phyloP scores from a whole-genome alignment of 2,329 filamentous ascomycete species.

The Thelonectria rubi region DNA sequence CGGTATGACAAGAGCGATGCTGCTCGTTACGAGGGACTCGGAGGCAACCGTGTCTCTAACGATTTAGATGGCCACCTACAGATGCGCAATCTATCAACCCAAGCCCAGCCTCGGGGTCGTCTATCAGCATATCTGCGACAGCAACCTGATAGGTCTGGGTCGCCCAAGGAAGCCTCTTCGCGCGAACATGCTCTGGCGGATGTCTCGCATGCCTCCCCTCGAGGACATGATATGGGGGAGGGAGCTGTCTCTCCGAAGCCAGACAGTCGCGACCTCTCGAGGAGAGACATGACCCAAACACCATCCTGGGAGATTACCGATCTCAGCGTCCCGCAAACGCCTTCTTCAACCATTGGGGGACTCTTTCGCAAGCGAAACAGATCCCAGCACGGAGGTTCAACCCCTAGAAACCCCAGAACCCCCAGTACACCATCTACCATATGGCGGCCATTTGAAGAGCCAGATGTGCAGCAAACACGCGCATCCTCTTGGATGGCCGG shows the following conservation, averaged over 20 bases:
- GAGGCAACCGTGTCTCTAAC: background rate
- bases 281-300: background rate
- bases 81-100: background rate
- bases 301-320: conserved; percentile 14
- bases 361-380: conserved; percentile 42
- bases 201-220: conserved; percentile 21
- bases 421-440: conserved; percentile 31
- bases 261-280: background rate
- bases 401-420: conserved; percentile 34
- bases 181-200: conserved; percentile 17
- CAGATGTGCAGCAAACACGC: conserved; percentile 32
- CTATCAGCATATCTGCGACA: conserved; percentile 21
- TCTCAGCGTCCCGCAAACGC: conserved; percentile 24
- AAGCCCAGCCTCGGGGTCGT: background rate
- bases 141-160: conserved; percentile 18
- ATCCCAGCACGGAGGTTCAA: conserved; percentile 30
- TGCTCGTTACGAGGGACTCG: background rate
- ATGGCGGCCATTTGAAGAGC: conserved; percentile 42
- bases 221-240: conserved; percentile 21
- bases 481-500: conserved; percentile 37
- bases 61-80: background rate
- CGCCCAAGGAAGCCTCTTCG: conserved; percentile 15
- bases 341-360: conserved; percentile 37
- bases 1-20: background rate
- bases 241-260: conserved; percentile 14